Evolutionary conservation across 176 grass and related monocot genomes (phyloP).

Genomic region (Themeda triandra): DNA sequence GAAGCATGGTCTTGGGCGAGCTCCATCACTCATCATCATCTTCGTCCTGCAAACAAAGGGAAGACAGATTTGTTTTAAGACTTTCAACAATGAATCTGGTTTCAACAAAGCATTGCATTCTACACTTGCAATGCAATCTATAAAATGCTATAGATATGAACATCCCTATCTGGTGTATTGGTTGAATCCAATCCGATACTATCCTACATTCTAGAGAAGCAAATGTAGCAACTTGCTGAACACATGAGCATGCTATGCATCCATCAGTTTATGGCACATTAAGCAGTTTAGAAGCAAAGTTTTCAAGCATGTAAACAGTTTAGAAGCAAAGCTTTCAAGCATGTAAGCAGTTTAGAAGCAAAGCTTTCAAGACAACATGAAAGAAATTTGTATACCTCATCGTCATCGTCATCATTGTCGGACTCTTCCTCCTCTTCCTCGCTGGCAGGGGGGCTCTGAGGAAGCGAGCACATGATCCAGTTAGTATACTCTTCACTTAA

Average conservation of each 20-base stretch:
- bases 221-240: too few relatives aligned
- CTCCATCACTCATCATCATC: constrained; percentile 49
- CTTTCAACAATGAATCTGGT: neutral
- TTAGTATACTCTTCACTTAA: neutral
- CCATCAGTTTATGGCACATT: neutral
- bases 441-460: constrained; percentile 44
- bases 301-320: too few relatives aligned
- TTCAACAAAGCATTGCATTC: neutral
- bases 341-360: neutral
- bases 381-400: constrained; percentile 39
- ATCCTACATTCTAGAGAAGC: neutral
- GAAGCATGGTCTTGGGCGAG: neutral
- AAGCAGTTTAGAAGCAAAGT: neutral
- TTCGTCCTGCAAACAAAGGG: constrained; percentile 30
- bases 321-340: too few relatives aligned
- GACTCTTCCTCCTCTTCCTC: constrained; percentile 74
- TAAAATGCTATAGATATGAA: neutral
- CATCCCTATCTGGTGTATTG: neutral
- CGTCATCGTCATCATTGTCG: constrained; percentile 83
- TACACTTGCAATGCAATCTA: neutral
- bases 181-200: neutral
- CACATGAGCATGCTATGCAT: neutral
- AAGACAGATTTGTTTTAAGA: neutral
- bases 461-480: neutral
- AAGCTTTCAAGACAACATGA: neutral